These are phyloP conservation scores for Euphorbia celastroides DNA, from an alignment of 441 rosid genomes.

Conservation along the genomic window DNA sequence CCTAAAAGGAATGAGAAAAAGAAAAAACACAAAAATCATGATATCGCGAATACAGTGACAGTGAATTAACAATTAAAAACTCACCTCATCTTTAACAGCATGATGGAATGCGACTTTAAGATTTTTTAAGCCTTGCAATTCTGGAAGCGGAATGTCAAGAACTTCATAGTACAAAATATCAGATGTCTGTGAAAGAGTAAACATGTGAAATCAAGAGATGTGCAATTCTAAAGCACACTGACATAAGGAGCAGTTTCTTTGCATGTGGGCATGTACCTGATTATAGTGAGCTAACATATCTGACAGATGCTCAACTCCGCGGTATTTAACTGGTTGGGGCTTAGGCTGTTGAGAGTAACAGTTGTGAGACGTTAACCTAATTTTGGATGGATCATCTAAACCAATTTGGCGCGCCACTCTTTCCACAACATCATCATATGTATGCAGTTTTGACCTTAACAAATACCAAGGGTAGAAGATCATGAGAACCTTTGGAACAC, in stretches of 20 bases:
- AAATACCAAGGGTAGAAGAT: no score
- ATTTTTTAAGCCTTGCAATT: constrained; percentile 84
- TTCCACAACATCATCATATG: constrained; percentile 85
- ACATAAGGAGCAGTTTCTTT: no score
- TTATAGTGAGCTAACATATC: constrained; percentile 94
- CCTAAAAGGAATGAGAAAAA: background rate
- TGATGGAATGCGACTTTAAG: constrained; percentile 87
- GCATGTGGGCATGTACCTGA: constrained; percentile 49
- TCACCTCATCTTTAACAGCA: constrained; percentile 83
- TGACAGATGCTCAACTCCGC: constrained; percentile 76
- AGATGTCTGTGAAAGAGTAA: constrained; percentile 52
- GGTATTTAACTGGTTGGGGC: constrained; percentile 87
- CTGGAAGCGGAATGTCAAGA: constrained; percentile 94
- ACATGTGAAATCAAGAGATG: no score
- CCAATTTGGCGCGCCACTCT: constrained; percentile 74
- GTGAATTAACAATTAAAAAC: no score
- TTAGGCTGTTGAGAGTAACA: constrained; percentile 99
- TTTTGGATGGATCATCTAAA: constrained; percentile 85
- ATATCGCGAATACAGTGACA: no score
- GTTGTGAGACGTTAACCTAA: constrained; percentile 95
- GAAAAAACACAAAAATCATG: background rate
- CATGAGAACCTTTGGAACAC: no score
- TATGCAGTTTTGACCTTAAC: constrained; percentile 92
- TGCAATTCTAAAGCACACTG: no score
- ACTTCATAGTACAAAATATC: constrained; percentile 95